Conservation (phyloP, 1,284 basidiomycete genomes). For the Ustilago shanxiensis region DNA sequence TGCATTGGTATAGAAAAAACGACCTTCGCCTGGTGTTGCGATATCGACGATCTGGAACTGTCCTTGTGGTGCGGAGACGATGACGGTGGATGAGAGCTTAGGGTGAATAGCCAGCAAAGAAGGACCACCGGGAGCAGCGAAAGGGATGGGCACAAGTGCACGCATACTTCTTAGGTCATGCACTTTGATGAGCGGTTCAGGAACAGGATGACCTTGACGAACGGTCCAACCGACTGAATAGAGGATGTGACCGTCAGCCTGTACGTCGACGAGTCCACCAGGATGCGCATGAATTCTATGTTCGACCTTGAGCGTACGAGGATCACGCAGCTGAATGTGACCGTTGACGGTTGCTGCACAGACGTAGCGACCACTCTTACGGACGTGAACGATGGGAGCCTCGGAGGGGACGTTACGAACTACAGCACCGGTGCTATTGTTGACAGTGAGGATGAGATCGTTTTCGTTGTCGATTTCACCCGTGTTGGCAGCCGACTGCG, state of each 20-base stretch:
- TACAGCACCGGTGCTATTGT: constrained; percentile 60
- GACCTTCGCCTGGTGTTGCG: constrained; percentile 77
- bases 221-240: constrained; percentile 69
- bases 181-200: constrained; percentile 91
- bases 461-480: constrained; percentile 50
- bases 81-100: constrained; percentile 81
- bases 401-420: constrained; percentile 61
- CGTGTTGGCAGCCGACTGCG: constrained; percentile 41
- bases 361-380: constrained; percentile 57
- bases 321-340: constrained; percentile 67
- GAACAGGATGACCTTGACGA: constrained; percentile 84
- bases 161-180: constrained; percentile 89
- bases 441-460: constrained; percentile 61
- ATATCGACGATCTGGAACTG: constrained; percentile 91
- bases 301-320: constrained; percentile 63
- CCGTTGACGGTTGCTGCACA: constrained; percentile 62
- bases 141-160: constrained; percentile 84
- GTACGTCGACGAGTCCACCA: constrained; percentile 68
- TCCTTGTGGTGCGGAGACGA: constrained; percentile 85
- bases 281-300: constrained; percentile 67
- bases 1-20: constrained; percentile 78
- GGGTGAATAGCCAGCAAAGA: constrained; percentile 88
- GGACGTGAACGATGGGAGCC: constrained; percentile 61
- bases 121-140: constrained; percentile 81
- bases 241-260: constrained; percentile 65